Conservation (phyloP, 129 eudicot genomes). For the Smallanthus sonchifolius region DNA sequence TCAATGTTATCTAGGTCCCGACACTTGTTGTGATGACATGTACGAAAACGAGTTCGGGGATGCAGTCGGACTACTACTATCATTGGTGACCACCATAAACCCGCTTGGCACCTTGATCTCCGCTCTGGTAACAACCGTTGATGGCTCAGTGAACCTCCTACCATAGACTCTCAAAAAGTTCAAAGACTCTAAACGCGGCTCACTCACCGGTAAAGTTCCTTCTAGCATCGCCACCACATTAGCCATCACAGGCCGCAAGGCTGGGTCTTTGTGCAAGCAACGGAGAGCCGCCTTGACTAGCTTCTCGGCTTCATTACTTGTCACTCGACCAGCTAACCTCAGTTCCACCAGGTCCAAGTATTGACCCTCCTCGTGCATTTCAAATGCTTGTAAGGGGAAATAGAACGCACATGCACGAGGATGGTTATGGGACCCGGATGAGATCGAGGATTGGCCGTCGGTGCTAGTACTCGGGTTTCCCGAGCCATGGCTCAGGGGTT, state of each 20-base stretch:
- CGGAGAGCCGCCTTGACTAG: slow-evolving; percentile 74
- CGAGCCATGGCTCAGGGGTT: slow-evolving; percentile 31
- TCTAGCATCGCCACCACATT: slow-evolving; percentile 76
- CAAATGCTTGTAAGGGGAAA: slow-evolving; percentile 73
- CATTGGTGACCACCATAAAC: slow-evolving; percentile 15
- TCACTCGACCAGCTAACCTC: slow-evolving; percentile 55
- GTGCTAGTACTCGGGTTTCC: slow-evolving; percentile 31
- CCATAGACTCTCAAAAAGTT: slow-evolving; percentile 79
- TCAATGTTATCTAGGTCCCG: slow-evolving; percentile 69
- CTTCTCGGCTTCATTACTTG: slow-evolving; percentile 58
- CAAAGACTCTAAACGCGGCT: slow-evolving; percentile 51
- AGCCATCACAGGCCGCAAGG: slow-evolving; percentile 62
- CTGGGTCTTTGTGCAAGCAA: slow-evolving; percentile 87
- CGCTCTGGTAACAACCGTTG: slow-evolving; percentile 33
- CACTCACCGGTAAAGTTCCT: slow-evolving; percentile 49
- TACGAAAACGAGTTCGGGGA: slow-evolving; percentile 41
- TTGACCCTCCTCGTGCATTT: slow-evolving; percentile 75
- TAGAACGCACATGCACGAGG: slow-evolving; percentile 25
- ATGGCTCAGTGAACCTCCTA: slow-evolving; percentile 63
- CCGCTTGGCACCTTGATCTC: slow-evolving; percentile 19
- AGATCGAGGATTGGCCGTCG: slow-evolving; percentile 30
- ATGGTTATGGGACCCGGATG: slow-evolving; percentile 20
- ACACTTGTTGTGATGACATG: slow-evolving; percentile 65
- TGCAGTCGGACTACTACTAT: slow-evolving; percentile 32
- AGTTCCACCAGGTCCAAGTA: slow-evolving; percentile 75